These are phyloP conservation scores for Larix sibirica DNA, from an alignment of 83 land plant species.

Conservation along the genomic window DNA sequence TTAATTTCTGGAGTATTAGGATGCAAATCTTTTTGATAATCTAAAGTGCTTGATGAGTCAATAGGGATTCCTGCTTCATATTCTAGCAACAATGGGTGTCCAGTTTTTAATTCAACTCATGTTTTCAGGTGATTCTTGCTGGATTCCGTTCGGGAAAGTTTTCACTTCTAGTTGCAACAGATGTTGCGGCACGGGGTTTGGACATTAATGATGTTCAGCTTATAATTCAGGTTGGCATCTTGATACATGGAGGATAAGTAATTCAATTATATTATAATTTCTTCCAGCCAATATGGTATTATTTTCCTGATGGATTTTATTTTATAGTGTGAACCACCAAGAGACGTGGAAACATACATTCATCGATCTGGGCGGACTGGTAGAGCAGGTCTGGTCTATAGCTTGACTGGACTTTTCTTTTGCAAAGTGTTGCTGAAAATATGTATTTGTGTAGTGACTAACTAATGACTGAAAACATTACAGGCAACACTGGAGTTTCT, in stretches of 20 bases:
- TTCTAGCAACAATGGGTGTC: background rate
- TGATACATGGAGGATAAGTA: background rate
- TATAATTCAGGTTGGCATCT: constrained; percentile 79
- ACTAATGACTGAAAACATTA: background rate
- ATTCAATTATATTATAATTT: background rate
- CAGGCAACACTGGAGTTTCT: constrained; percentile 92
- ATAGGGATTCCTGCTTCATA: background rate
- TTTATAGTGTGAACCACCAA: constrained; percentile 92
- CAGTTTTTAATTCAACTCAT: background rate
- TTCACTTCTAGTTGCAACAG: constrained; percentile 84
- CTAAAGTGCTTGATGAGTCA: background rate
- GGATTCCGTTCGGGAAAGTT: constrained; percentile 91
- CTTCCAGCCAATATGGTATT: background rate
- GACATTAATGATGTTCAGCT: constrained; percentile 97
- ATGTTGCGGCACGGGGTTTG: constrained; percentile 97
- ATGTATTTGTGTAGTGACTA: background rate
- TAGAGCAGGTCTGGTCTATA: constrained; percentile 79
- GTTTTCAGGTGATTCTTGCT: constrained; percentile 75
- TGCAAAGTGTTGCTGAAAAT: background rate
- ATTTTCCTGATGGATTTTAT: background rate
- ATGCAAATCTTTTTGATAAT: background rate
- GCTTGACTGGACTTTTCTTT: background rate
- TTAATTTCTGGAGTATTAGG: no score
- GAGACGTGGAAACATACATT: constrained; percentile 97
- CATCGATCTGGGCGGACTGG: constrained; percentile 99